Conservation (phyloP, 768 basidiomycete species). For the Boletus vermiculosoides region DNA sequence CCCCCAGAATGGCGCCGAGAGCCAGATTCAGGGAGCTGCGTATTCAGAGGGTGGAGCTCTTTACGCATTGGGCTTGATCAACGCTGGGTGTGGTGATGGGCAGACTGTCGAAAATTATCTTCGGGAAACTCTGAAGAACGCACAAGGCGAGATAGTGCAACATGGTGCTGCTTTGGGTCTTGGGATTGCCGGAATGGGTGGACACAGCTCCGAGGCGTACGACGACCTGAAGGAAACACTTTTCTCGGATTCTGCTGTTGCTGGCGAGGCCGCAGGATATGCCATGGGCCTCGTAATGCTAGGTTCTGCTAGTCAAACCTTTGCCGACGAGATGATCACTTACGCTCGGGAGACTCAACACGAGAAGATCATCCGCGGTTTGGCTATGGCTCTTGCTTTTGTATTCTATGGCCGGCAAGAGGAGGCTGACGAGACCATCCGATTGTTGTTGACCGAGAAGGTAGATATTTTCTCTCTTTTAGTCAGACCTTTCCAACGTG, state of each 20-base stretch:
- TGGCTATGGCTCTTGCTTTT: constrained; percentile 90
- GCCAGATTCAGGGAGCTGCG: constrained; percentile 70
- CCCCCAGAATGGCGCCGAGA: constrained; percentile 74
- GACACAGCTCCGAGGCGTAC: constrained; percentile 83
- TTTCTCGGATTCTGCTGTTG: constrained; percentile 92
- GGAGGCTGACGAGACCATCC: constrained; percentile 83
- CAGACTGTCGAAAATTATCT: constrained; percentile 72
- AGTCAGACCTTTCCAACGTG: neutral
- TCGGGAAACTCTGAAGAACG: constrained; percentile 71
- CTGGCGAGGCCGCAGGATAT: constrained; percentile 94
- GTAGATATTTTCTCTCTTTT: constrained; percentile 39
- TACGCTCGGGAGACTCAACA: constrained; percentile 98
- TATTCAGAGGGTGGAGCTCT: constrained; percentile 97
- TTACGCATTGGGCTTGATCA: constrained; percentile 92
- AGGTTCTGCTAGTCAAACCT: constrained; percentile 79
- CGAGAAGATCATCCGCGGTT: constrained; percentile 97
- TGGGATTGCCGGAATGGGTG: constrained; percentile 95
- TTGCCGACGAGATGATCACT: constrained; percentile 90
- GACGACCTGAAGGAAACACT: constrained; percentile 87
- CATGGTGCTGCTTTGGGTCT: constrained; percentile 96
- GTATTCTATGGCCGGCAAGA: constrained; percentile 92
- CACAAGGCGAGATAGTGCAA: constrained; percentile 85
- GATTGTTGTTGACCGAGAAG: constrained; percentile 79
- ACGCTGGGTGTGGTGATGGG: constrained; percentile 81
- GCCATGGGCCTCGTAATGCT: constrained; percentile 99